Evolutionary conservation across 108 stramenopile species (phyloP), one percentile per base, ranked within the genome.

Genomic region (Asterionellopsis glacialis): DNA sequence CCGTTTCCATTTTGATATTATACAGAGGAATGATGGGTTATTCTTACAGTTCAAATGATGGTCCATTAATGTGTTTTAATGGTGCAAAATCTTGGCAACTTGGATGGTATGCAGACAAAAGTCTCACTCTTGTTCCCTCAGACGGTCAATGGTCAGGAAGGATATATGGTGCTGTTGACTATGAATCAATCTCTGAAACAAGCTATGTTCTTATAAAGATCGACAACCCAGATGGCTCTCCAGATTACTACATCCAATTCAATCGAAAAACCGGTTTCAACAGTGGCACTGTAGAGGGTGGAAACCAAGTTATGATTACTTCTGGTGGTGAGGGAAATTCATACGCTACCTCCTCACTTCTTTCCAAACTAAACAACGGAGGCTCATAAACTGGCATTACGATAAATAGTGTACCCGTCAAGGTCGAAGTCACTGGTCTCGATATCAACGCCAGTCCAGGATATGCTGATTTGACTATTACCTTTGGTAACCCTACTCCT

Each of bases 61-160:
- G 33, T 41, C 56, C 74, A 10, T 2, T 41, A 13, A 79, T 75
- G 74, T 79, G 77, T 44, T 79, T 79, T 59, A 79, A 79, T 25
- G 60, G 48, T 14, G 68, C 73, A 27, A 74, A 86, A 51, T 64
- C 50, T n/a, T 69, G 57, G 72, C 71, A 76, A 33, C 51, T 73
- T 1, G 78, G 78, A 13, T 83, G 82, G 82, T 85, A 65, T 38
- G 38, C 65, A 16, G 55, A 73, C 28, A 9, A 49, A 58, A 40
- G 13, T 12, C 57, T 22, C 16, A 42, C 26, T 24, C 33, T 68
- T n/a, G 45, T 9, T 14, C 15, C 39, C 25, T 25, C 16, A 16
- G 6, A 48, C 1, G 47, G n/a, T n/a, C n/a, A 4, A 21, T 48
- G 47, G 47, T 4, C 1, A 7, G 47, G 47, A 2, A 5, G 5